Base-by-base conservation (phyloP, 345 rosid genomes). In the Mallotus nudiflorus region DNA sequence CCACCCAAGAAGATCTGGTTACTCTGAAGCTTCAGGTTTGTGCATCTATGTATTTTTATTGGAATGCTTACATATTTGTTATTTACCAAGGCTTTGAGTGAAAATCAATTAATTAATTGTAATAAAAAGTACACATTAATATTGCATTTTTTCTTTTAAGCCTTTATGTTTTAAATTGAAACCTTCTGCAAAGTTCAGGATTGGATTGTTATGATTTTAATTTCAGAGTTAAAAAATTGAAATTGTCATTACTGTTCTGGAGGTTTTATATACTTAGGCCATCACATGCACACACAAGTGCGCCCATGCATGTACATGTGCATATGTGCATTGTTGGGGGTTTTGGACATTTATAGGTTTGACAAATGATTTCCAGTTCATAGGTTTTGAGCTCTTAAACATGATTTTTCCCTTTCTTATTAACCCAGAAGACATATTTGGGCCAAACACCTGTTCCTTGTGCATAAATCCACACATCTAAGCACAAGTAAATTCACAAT, bases 11-110 rank as follows among this genome's bases (percentile, higher is more conserved):
- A 66, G 89, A 89, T 81, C 72, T 86, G 68, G 87, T 83, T 46
- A 85, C 79, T 77, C 68, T 86, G 80, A 89, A 86, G 86, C 87
- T 83, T 74, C 89, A 86, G 89, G 93, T 89, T 73, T 75, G 27
- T 35, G 33, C 51, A 60, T 71, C 12, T 60, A 25, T 52, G 28
- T 22, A 27, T 28, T 56, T 12, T n/a, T 35, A n/a, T 48, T 31
- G 35, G 51, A 27, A 71, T 71, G 73, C 60, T 51, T 53, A 27
- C 20, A 49, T 62, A 14, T 28, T 19, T 8, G 45, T 20, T 24
- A 19, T 20, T 40, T 65, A 13, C 9, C 8, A 3, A 42, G 39
- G 52, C 50, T 49, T 58, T 27, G 5, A 13, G 28, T 40, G 20
- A 28, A 31, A 18, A 45, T 13, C n/a, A 52, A 14, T 37, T 11